Evolutionary conservation across 108 stramenopile genomes (phyloP), one percentile per base, ranked within the genome.

Genomic region (Craspedostauros australis): DNA sequence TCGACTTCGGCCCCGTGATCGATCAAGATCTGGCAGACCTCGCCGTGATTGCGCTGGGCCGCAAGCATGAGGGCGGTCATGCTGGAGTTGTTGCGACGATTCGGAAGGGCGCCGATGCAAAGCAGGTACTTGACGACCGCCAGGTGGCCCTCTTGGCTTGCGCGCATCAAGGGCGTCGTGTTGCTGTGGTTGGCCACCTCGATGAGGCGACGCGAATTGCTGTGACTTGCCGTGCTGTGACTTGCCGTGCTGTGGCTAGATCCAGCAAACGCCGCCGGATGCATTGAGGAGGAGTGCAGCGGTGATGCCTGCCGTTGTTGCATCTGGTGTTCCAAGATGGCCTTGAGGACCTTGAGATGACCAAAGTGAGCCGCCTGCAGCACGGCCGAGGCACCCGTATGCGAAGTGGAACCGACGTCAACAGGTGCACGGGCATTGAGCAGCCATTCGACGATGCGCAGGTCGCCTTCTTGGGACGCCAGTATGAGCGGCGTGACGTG

Each of bases 21-120:
- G 19, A 93, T 68, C 9, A 93, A 59, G 21, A 68, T 54, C 36
- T 66, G 46, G 26, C 88, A 88, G 57, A 93, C 80, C 3, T 57
- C 48, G 14, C 79, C 78, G 43, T 93, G 86, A 6, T 88, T 88
- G 14, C 88, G 73, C 52, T 87, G 86, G n/a, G 86, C 74, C 7
- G 80, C 82, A 2, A 93, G 74, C 91, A 93, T 93, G 3, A 93
- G 70, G 5, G 86, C 75, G 3, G 70, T 90, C 91, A 89, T 93
- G 26, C 65, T 60, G 46, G 86, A 84, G 32, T 79, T 64, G 63
- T 90, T 93, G 25, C 69, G 66, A 28, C 78, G 62, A 67, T 87
- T 93, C 28, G 90, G 84, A 31, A 56, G 50, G 21, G 80, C 86
- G 18, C 82, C 66, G 38, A 57, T 34, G 20, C 51, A 25, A 11